Conservation (phyloP, 2,329 filamentous ascomycete species). For the Trichocomaceae sp. region DNA sequence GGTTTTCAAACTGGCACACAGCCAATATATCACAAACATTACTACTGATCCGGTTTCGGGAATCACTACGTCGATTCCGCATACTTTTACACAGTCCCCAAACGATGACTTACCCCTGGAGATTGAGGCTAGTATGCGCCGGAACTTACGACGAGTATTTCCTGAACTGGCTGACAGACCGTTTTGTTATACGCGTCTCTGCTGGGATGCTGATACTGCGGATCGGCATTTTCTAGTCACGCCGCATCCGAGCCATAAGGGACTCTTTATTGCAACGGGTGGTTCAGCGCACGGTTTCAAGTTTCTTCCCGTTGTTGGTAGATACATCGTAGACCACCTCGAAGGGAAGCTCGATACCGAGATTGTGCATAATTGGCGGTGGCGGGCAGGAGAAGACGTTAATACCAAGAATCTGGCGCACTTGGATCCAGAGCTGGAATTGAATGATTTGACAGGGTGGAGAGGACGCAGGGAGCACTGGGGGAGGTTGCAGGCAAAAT, state of each 20-base stretch:
- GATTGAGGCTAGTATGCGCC: conserved; percentile 11
- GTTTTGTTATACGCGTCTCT: conserved; percentile 39
- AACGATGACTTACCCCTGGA: conserved; percentile 5
- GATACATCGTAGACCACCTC: conserved; percentile 42
- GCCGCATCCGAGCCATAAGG: conserved; percentile 44
- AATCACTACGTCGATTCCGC: conserved; percentile 6
- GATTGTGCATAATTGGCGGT: conserved; percentile 8
- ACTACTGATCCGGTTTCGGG: conserved; percentile 7
- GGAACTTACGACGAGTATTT: conserved; percentile 9
- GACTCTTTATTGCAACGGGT: conserved; percentile 55
- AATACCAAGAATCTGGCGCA: conserved; percentile 19
- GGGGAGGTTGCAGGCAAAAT: background rate
- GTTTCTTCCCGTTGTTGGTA: conserved; percentile 57
- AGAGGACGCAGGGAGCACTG: conserved; percentile 15
- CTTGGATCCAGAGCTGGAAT: conserved; percentile 21
- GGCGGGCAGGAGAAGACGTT: conserved; percentile 12
- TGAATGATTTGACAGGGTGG: conserved; percentile 19
- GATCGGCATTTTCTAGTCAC: conserved; percentile 58
- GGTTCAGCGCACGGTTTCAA: conserved; percentile 62
- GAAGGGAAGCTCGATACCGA: conserved; percentile 20
- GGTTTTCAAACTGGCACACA: conserved; percentile 56
- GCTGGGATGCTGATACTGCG: conserved; percentile 57
- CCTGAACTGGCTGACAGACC: conserved; percentile 8
- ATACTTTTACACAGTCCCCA: conserved; percentile 6
- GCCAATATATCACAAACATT: conserved; percentile 53